Percentiles rank a stretch among this genome's conserved stretches.
Evolutionary conservation across 768 basidiomycete species (phyloP).

Genomic region (Trametes cubensis): DNA sequence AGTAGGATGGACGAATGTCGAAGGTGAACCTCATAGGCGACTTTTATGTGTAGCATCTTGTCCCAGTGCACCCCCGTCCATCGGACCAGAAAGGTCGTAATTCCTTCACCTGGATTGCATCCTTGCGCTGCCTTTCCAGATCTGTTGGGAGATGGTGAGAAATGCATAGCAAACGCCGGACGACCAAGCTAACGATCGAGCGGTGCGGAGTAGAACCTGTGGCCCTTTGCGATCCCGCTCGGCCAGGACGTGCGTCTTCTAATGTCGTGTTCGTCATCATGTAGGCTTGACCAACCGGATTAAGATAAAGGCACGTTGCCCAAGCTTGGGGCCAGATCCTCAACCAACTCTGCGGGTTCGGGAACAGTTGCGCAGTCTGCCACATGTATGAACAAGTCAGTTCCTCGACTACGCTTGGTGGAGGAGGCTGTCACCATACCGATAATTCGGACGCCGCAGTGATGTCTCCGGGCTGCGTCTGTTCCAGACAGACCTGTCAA

Average conservation of each 20-base stretch:
- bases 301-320: not conserved
- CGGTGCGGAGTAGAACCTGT: not conserved
- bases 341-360: not conserved
- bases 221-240: not conserved
- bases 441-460: conserved; percentile 12
- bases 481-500: conserved; percentile 1
- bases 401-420: not conserved
- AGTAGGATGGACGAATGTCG: not conserved
- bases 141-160: conserved; percentile 8
- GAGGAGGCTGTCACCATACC: conserved; percentile 11
- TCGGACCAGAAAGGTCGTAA: not conserved
- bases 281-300: not conserved
- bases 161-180: conserved; percentile 14
- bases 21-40: not conserved
- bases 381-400: not conserved
- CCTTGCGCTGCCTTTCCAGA: not conserved
- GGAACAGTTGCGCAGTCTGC: conserved; percentile 12
- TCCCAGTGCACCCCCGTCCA: not conserved
- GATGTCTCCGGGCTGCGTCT: not conserved
- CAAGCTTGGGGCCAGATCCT: not conserved
- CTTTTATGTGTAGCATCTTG: conserved; percentile 12
- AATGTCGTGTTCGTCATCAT: not conserved
- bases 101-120: not conserved
- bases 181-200: conserved; percentile 2
- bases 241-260: not conserved